Percentiles rank a stretch among this genome's conserved stretches.
Conservation (phyloP, 2,329 filamentous ascomycete species). For the Aspergillus proliferans region DNA sequence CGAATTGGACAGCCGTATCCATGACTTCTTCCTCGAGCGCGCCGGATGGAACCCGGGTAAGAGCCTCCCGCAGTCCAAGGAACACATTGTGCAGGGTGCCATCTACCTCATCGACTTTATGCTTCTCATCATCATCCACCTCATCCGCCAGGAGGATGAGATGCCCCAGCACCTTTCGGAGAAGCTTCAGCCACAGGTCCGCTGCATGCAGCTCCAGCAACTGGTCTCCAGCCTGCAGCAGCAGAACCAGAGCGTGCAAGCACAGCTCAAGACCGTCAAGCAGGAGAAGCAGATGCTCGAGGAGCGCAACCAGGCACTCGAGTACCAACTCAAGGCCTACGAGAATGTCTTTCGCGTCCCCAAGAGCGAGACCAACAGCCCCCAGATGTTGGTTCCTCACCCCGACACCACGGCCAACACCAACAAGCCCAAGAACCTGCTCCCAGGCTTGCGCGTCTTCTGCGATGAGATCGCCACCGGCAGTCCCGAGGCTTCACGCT, state of each 20-base stretch:
- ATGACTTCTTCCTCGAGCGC: slow-evolving; percentile 33
- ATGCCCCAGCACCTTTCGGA: slow-evolving; percentile 31
- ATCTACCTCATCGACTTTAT: slow-evolving; percentile 36
- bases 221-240: slow-evolving; percentile 29
- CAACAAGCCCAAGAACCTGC: slow-evolving; percentile 20
- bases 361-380: slow-evolving; percentile 25
- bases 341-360: slow-evolving; percentile 34
- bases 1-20: slow-evolving; percentile 32
- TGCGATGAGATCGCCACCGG: slow-evolving; percentile 28
- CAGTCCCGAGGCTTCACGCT: slow-evolving; percentile 17
- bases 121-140: slow-evolving; percentile 29
- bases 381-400: slow-evolving; percentile 19
- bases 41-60: slow-evolving; percentile 37
- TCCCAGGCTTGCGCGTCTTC: slow-evolving; percentile 31
- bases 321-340: slow-evolving; percentile 34
- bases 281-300: slow-evolving; percentile 30
- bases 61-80: slow-evolving; percentile 36
- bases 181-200: slow-evolving; percentile 33
- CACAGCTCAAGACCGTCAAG: slow-evolving; percentile 28
- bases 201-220: slow-evolving; percentile 36
- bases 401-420: slow-evolving; percentile 9
- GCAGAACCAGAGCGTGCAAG: slow-evolving; percentile 29
- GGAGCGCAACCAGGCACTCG: slow-evolving; percentile 31
- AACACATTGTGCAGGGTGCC: slow-evolving; percentile 35
- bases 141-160: slow-evolving; percentile 31